A percentile compares a stretch with the other conserved stretches of the same genome.
These are phyloP conservation scores for Auxenochlorella pyrenoidosa DNA, from an alignment of 139 green algal genomes.

Conservation along the genomic window DNA sequence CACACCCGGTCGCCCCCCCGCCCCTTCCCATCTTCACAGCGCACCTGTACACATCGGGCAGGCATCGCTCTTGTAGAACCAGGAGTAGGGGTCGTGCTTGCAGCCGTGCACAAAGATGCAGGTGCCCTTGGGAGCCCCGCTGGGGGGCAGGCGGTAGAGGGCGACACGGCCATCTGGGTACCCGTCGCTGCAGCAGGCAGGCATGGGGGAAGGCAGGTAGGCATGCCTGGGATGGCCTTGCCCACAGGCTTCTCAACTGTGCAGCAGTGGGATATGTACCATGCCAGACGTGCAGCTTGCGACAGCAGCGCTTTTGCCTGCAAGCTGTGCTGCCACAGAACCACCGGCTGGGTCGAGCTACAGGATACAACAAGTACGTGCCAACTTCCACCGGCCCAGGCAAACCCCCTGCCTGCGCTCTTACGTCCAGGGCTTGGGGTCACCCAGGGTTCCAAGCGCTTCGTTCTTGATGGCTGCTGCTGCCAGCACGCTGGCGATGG, in stretches of 20 bases:
- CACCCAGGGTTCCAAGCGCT: background rate
- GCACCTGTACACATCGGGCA: slow-evolving; percentile 6
- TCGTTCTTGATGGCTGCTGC: background rate
- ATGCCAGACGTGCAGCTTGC: no score
- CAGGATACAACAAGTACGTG: no score
- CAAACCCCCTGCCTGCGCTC: no score
- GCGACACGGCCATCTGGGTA: background rate
- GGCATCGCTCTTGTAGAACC: slow-evolving; percentile 17
- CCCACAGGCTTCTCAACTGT: no score
- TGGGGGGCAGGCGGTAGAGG: background rate
- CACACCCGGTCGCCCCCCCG: no score
- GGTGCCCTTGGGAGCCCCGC: background rate
- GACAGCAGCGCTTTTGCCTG: no score
- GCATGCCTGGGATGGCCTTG: no score
- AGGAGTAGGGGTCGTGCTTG: slow-evolving; percentile 16
- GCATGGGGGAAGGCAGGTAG: background rate
- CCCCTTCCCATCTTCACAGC: background rate
- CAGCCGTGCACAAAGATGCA: slow-evolving; percentile 21
- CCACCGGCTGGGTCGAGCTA: no score
- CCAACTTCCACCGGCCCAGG: no score
- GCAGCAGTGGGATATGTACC: no score
- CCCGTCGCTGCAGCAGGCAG: background rate
- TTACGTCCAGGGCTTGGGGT: background rate
- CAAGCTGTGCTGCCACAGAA: no score
- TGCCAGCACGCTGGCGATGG: background rate